A percentile compares a stretch with the other conserved stretches of the same genome.
These are phyloP conservation scores for Clitoria ternatea DNA, from an alignment of 306 rosid species.

Conservation along the genomic window DNA sequence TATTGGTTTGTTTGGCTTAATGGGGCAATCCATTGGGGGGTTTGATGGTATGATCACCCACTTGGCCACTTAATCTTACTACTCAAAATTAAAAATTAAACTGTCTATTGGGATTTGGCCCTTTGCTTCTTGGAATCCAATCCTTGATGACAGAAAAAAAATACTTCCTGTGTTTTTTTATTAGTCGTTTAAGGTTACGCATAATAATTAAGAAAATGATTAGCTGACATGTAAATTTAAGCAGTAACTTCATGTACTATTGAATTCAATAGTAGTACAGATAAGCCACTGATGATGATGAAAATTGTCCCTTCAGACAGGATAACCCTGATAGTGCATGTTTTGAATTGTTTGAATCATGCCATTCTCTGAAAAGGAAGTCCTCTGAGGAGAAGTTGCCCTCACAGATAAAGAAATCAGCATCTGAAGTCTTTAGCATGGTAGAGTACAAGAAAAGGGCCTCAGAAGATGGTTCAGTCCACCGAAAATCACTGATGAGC, in stretches of 20 bases:
- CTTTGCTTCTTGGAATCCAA: too few species aligned
- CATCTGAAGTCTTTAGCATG: slow-evolving; percentile 37
- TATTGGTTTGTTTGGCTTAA: too few species aligned
- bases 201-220: too few species aligned
- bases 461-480: slow-evolving; percentile 30
- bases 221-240: background rate
- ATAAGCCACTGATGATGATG: slow-evolving; percentile 7
- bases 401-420: slow-evolving; percentile 29
- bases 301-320: slow-evolving; percentile 31
- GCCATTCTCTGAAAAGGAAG: slow-evolving; percentile 38
- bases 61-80: too few species aligned
- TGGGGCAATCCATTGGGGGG: too few species aligned
- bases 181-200: too few species aligned
- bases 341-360: slow-evolving; percentile 28
- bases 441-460: slow-evolving; percentile 30
- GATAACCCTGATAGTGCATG: background rate
- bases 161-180: too few species aligned
- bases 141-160: too few species aligned
- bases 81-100: too few species aligned
- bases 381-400: slow-evolving; percentile 19
- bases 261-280: background rate
- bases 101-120: too few species aligned
- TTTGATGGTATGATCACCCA: too few species aligned
- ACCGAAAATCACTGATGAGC: slow-evolving; percentile 13
- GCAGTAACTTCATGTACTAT: background rate